These are phyloP conservation scores for Citrus sinensis DNA, from an alignment of 345 rosid genomes.

Conservation along the genomic window DNA sequence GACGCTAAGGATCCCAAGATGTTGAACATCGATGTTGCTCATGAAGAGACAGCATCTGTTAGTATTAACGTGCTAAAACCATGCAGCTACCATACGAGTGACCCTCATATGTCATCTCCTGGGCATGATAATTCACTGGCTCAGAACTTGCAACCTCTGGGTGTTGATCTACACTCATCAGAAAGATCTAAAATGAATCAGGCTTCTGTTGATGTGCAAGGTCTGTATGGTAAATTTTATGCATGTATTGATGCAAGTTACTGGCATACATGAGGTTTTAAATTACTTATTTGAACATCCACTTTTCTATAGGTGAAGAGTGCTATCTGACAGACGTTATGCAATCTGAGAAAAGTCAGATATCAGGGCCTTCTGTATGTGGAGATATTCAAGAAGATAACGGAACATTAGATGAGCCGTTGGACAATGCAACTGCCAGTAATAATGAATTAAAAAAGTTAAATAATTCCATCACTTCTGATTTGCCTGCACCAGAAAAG, in stretches of 20 bases:
- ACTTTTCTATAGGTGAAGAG: constrained; percentile 30
- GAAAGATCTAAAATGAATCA: constrained; percentile 24
- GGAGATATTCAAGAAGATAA: constrained; percentile 34
- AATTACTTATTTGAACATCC: background rate
- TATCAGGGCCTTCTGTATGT: constrained; percentile 32
- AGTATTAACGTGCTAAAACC: constrained; percentile 18
- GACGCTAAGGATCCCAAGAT: constrained; percentile 27
- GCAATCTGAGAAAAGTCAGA: constrained; percentile 36
- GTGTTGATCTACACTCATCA: constrained; percentile 12
- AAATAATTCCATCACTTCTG: constrained; percentile 32
- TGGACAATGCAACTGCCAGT: constrained; percentile 25
- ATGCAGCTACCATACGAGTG: constrained; percentile 33
- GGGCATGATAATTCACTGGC: constrained; percentile 11
- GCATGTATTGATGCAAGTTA: constrained; percentile 6
- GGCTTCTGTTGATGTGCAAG: constrained; percentile 40
- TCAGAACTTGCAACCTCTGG: constrained; percentile 18
- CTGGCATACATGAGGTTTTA: background rate
- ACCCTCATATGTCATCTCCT: constrained; percentile 17
- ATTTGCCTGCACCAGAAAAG: constrained; percentile 73
- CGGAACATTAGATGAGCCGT: constrained; percentile 34
- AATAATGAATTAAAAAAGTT: constrained; percentile 37
- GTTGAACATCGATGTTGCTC: constrained; percentile 16
- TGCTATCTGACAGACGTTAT: constrained; percentile 22
- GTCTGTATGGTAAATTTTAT: constrained; percentile 32
- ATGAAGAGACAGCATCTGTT: constrained; percentile 22